These are phyloP conservation scores for Fusarium pseudoanthophilum DNA, from an alignment of 2,329 filamentous ascomycete species.

Conservation along the genomic window DNA sequence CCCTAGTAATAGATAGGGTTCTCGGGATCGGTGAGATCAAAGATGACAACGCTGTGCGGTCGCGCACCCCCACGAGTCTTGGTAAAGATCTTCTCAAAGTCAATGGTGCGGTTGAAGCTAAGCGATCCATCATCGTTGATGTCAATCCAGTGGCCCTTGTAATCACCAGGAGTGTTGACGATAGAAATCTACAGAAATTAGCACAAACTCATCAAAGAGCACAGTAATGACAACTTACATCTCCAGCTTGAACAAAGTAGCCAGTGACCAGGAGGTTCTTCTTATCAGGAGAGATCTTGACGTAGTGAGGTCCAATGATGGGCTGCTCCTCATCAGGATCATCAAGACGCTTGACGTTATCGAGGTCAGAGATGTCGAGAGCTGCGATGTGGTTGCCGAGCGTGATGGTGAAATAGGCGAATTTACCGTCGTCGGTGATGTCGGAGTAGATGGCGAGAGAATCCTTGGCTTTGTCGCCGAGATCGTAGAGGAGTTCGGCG, in stretches of 20 bases:
- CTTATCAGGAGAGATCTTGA: conserved; percentile 72
- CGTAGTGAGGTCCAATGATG: conserved; percentile 70
- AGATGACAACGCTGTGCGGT: conserved; percentile 67
- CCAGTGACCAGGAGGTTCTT: conserved; percentile 73
- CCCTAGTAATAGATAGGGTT: conserved; percentile 60
- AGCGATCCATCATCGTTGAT: conserved; percentile 64
- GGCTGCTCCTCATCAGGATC: conserved; percentile 68
- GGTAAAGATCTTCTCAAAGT: conserved; percentile 65
- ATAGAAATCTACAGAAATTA: conserved; percentile 57
- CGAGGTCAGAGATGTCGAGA: conserved; percentile 58
- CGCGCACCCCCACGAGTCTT: conserved; percentile 64
- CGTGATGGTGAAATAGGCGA: conserved; percentile 69
- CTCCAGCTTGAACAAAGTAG: conserved; percentile 72
- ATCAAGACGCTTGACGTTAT: conserved; percentile 69
- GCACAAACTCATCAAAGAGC: fast-evolving
- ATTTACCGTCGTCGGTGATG: conserved; percentile 66
- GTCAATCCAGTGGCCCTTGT: conserved; percentile 71
- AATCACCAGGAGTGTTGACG: conserved; percentile 70
- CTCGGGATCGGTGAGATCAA: conserved; percentile 65
- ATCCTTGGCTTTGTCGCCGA: conserved; percentile 66
- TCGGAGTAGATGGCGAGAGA: conserved; percentile 70
- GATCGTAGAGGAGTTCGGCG: conserved; percentile 67
- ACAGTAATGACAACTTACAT: conserved; percentile 44
- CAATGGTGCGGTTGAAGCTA: conserved; percentile 68
- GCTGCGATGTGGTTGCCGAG: conserved; percentile 66